Evolutionary conservation across 768 basidiomycete species (phyloP).

Genomic region (Mycena maculata): DNA sequence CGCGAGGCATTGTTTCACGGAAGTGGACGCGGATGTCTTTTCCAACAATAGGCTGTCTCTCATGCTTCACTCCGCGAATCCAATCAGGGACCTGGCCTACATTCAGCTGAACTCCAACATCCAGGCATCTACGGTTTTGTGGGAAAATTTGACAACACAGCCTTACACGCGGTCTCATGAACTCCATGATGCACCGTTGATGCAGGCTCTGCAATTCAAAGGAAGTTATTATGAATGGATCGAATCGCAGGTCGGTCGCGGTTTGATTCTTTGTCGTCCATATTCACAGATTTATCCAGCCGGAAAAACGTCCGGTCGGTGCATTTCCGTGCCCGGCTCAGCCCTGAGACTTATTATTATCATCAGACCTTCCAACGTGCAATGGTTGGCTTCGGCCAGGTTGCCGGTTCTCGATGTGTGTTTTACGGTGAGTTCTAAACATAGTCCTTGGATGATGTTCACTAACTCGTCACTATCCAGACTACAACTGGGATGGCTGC

Average conservation of each 20-base stretch:
- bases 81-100: not conserved
- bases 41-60: constrained; percentile 41
- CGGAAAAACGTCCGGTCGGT: not conserved
- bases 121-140: not conserved
- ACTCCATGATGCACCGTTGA: not conserved
- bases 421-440: not conserved
- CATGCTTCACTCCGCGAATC: not conserved
- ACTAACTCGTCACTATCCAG: not conserved
- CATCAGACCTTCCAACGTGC: not conserved
- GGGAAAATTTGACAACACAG: not conserved
- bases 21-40: constrained; percentile 42
- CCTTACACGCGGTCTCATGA: not conserved
- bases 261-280: not conserved
- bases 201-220: not conserved
- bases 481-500: not conserved
- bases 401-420: not conserved
- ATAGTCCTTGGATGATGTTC: not conserved
- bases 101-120: not conserved
- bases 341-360: not conserved
- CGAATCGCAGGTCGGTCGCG: not conserved
- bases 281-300: not conserved
- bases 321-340: not conserved
- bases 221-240: not conserved
- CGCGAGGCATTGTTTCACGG: constrained; percentile 43
- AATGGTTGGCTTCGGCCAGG: not conserved